Base-by-base conservation (phyloP, 2,329 filamentous ascomycete species). In the Magnaporthiopsis rhizophila region DNA sequence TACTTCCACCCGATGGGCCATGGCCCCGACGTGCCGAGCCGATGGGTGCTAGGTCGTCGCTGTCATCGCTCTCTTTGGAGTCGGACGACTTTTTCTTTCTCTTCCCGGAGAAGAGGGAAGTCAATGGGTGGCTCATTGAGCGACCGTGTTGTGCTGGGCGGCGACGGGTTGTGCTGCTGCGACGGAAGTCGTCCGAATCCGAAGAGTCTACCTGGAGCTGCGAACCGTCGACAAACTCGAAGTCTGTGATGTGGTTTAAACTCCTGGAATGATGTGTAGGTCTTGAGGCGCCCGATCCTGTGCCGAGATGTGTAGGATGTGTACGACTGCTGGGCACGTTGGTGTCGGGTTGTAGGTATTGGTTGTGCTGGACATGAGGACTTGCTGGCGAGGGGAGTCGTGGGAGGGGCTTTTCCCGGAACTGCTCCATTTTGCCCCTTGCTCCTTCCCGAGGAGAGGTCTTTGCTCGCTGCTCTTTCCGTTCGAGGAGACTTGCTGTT, bases 91-190 rank as follows among this genome's bases (percentile, higher is more conserved):
- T 74, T 70, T 81, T 82, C 75, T 84, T 87, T 72, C 86, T 87
- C 67, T 78, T 81, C 66, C 78, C 77, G 38, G 83, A 81, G 72
- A 93, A 91, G 38, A 92, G 76, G 24, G 86, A 87, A 9, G 90
- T 88, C 68, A 94, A 89, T 13, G 91, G 90, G 71, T 94, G 88
- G 80, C 91, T 95, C 78, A 89, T 85, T 64, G 91, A 93, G 64
- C 90, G 86, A 34, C 78, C 77, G 74, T 88, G 86, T 62, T 68
- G 68, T 38, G 73, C 68, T 53, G 72, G 69, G 63, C 67, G 68
- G 64, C 62, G 69, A 5, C 63, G 67, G 56, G 69, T 66, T 63
- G 68, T 68, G 28, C 28, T 30, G n/a, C n/a, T n/a, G n/a, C n/a
- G n/a, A n/a, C 75, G 72, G 61, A 75, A 69, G 65, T 53, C 45